These are phyloP conservation scores for Castanea crenata DNA, from an alignment of 306 rosid genomes.

Conservation along the genomic window DNA sequence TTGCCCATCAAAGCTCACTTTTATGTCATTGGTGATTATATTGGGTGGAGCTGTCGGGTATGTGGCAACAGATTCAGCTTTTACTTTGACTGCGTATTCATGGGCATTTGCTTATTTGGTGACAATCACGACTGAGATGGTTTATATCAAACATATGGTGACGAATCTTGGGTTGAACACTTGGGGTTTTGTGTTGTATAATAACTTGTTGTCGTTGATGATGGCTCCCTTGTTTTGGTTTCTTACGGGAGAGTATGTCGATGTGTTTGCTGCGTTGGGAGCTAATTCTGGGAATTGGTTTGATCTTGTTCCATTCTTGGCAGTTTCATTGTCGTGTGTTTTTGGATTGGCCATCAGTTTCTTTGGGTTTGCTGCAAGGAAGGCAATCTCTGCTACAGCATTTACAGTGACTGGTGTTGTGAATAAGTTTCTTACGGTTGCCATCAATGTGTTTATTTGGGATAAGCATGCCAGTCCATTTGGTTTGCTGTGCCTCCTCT, in stretches of 20 bases:
- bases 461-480: conserved; percentile 92
- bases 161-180: conserved; percentile 88
- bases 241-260: conserved; percentile 71
- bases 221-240: conserved; percentile 86
- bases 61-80: conserved; percentile 84
- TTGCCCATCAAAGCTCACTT: conserved; percentile 75
- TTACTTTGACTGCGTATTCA: conserved; percentile 77
- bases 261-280: conserved; percentile 61
- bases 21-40: conserved; percentile 64
- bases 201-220: conserved; percentile 74
- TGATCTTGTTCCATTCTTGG: conserved; percentile 48
- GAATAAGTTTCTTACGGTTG: conserved; percentile 89
- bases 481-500: conserved; percentile 84
- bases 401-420: conserved; percentile 96
- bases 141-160: conserved; percentile 93
- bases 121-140: conserved; percentile 94
- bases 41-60: conserved; percentile 89
- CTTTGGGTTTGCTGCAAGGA: conserved; percentile 94
- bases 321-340: conserved; percentile 71
- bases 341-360: conserved; percentile 92
- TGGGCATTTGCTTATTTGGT: conserved; percentile 95
- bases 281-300: conserved; percentile 51
- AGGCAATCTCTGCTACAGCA: conserved; percentile 89
- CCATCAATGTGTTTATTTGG: conserved; percentile 87
- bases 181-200: conserved; percentile 89